Evolutionary conservation across 2,329 filamentous ascomycete genomes (phyloP), one percentile per base, ranked within the genome.

Genomic region (Scedosporium apiospermum): DNA sequence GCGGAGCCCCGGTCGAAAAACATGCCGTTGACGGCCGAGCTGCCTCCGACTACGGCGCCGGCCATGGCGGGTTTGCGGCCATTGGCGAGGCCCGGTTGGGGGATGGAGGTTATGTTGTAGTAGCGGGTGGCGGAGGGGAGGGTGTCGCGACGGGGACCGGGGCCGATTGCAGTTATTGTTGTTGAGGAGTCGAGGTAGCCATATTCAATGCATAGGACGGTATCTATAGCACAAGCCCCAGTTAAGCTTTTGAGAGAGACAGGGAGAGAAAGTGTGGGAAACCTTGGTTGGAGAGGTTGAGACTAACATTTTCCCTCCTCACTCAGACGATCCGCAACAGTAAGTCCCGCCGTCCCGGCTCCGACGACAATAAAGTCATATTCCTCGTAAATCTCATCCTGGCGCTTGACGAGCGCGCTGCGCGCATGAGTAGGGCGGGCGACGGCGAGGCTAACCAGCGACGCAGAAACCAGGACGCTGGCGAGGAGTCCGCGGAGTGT

Each of bases 251-350:
- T 2, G 42, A 46, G n/a, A 46, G 42, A 46, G n/a, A 46, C n/a
- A n/a, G n/a, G n/a, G n/a, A 46, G 42, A 46, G n/a, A 46, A 12
- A 46, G 42, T 12, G 42, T 46, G 42, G 42, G 42, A 46, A 46
- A 9, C 12, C 23, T 12, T 18, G 16, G 16, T 55, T 3, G 21
- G 51, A 14, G n/a, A 16, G 3, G 30, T 57, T 12, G 42, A 18
- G 42, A 18, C 42, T 12, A 12, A 67, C 66, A 65, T 26, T 71
- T 65, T 30, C 68, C 66, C 62, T 71, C 70, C 62, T 74, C 72
- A 10, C 70, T 72, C 1, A 75, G 71, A 10, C 72, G 71, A 6
- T 69, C 70, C 0, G 73, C 73, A 9, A 74, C 69, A n/a, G 71
- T 68, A 49, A 71, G 71, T 27, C 72, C 71, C 4, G 71, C 72